Evolutionary conservation across 2,329 filamentous ascomycete species (phyloP).

Genomic region (Ceratocystis harringtonii): DNA sequence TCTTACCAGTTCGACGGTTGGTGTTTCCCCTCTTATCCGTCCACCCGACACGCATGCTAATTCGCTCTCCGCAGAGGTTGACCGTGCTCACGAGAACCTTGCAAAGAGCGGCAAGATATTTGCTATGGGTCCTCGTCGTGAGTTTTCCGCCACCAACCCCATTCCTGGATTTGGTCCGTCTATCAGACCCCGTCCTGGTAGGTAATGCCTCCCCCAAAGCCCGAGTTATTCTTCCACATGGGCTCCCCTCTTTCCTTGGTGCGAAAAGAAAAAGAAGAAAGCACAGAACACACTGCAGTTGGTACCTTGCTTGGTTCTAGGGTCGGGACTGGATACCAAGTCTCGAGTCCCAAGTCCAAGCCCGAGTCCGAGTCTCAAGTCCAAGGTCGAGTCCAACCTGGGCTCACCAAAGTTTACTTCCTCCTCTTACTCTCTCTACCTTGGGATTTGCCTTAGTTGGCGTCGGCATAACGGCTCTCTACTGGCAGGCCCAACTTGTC

Average conservation of each 20-base stretch:
- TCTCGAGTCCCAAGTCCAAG: neutral
- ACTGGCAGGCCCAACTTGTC: constrained; percentile 4
- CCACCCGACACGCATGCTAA: constrained; percentile 1
- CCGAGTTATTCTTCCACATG: neutral
- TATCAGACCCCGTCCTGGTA: constrained; percentile 22
- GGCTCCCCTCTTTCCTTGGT: neutral
- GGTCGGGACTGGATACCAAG: neutral
- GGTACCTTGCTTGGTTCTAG: neutral
- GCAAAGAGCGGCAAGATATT: constrained; percentile 95
- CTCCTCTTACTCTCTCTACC: constrained; percentile 6
- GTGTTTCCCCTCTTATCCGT: constrained; percentile 25
- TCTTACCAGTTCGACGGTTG: constrained; percentile 79
- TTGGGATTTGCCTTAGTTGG: neutral
- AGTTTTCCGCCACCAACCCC: constrained; percentile 51
- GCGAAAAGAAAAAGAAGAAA: neutral
- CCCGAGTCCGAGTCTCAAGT: neutral
- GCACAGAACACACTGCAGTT: neutral
- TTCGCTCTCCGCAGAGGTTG: constrained; percentile 55
- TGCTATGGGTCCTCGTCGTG: constrained; percentile 57
- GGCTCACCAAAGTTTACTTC: neutral
- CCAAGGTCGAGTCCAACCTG: neutral
- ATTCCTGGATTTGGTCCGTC: constrained; percentile 26
- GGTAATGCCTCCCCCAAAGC: constrained; percentile 20
- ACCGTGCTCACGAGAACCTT: constrained; percentile 87
- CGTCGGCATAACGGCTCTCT: neutral